Conservation (phyloP, 306 rosid species). For the Castanea crenata region DNA sequence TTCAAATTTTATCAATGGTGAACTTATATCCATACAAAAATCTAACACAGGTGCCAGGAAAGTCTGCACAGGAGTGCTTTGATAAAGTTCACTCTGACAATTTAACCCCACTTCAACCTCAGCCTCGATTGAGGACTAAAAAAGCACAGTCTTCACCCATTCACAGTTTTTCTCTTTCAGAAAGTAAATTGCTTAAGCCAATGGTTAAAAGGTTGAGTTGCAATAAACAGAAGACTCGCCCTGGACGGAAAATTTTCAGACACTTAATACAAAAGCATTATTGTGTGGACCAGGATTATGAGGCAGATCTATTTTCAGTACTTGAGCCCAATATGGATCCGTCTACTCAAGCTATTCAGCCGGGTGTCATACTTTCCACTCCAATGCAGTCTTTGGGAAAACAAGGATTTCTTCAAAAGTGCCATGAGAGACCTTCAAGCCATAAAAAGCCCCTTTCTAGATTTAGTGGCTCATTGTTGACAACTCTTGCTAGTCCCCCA, state of each 20-base stretch:
- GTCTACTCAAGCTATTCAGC: constrained; percentile 33
- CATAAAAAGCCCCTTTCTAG: constrained; percentile 55
- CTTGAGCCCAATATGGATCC: constrained; percentile 62
- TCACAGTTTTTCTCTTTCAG: constrained; percentile 50
- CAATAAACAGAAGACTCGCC: constrained; percentile 42
- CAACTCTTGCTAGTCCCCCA: constrained; percentile 63
- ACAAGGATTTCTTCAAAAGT: constrained; percentile 33
- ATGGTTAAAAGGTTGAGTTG: constrained; percentile 29
- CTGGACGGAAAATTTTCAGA: constrained; percentile 51
- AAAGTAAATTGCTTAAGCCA: constrained; percentile 62
- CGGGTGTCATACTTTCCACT: constrained; percentile 40
- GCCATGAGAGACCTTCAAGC: constrained; percentile 41
- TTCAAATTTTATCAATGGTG: neutral
- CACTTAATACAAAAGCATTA: constrained; percentile 39
- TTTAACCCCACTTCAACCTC: constrained; percentile 63
- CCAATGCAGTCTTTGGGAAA: constrained; percentile 47
- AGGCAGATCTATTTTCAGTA: constrained; percentile 73
- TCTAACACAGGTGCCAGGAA: constrained; percentile 74
- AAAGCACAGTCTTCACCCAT: constrained; percentile 43
- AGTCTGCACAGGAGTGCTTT: constrained; percentile 90
- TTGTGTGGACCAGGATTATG: constrained; percentile 35
- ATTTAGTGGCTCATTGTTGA: constrained; percentile 35
- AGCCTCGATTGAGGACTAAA: constrained; percentile 60
- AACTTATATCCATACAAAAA: constrained; percentile 18
- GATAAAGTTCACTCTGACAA: constrained; percentile 60